Conservation (phyloP, 2,329 filamentous ascomycete species). For the Capronia americana region DNA sequence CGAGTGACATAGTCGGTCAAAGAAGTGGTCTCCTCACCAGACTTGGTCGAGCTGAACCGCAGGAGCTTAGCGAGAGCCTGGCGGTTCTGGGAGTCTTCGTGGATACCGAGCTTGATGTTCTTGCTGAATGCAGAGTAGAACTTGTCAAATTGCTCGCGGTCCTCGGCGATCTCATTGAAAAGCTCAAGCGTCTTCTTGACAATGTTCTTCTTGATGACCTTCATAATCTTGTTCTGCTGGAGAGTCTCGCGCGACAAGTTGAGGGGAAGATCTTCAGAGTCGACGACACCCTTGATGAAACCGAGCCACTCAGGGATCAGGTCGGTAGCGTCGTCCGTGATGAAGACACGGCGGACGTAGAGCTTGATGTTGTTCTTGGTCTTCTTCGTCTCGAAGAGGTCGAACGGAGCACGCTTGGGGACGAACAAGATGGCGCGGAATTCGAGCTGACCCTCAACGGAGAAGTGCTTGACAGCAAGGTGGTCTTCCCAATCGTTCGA, state of each 20-base stretch:
- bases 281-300: conserved; percentile 99
- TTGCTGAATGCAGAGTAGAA: conserved; percentile 99
- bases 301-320: conserved; percentile 99
- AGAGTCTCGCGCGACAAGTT: conserved; percentile 99
- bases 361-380: conserved; percentile 99
- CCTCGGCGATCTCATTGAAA: conserved; percentile 98
- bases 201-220: conserved; percentile 99
- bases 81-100: conserved; percentile 99
- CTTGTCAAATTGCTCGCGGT: conserved; percentile 99
- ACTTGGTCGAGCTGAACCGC: conserved; percentile 99
- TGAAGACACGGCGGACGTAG: conserved; percentile 99
- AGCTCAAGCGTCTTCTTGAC: conserved; percentile 99
- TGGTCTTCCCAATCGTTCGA: conserved; percentile 99
- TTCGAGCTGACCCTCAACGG: conserved; percentile 99
- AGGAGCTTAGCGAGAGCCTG: conserved; percentile 92
- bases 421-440: conserved; percentile 99
- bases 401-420: conserved; percentile 98
- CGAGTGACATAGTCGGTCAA: conserved; percentile 97
- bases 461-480: conserved; percentile 99
- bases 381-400: conserved; percentile 99
- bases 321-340: conserved; percentile 98
- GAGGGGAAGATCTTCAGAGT: conserved; percentile 98
- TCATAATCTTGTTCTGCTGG: conserved; percentile 99
- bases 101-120: conserved; percentile 99
- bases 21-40: conserved; percentile 92